Conservation (phyloP, 768 basidiomycete species). For the Macrolepiota fuliginosa region DNA sequence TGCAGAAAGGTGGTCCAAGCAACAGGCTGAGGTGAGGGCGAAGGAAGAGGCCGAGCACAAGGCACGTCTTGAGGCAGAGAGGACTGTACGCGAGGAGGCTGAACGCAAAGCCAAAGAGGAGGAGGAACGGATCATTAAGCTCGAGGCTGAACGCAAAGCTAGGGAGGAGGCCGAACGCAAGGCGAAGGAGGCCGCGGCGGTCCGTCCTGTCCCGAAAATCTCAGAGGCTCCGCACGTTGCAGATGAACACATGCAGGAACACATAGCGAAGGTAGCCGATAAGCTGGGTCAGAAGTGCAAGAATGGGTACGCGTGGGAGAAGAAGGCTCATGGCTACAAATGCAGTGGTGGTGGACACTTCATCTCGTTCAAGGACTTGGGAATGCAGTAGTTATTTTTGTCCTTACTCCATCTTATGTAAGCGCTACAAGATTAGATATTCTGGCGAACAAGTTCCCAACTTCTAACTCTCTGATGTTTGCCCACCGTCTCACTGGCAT, state of each 20-base stretch:
- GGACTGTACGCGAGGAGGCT: background rate
- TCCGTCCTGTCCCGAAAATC: background rate
- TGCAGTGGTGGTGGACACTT: conserved; percentile 10
- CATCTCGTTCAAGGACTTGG: conserved; percentile 13
- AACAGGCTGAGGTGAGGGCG: background rate
- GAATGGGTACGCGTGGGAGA: conserved; percentile 13
- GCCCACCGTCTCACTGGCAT: conserved; percentile 28
- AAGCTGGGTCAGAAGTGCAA: conserved; percentile 11
- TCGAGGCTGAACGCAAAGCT: background rate
- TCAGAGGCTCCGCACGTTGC: conserved; percentile 6
- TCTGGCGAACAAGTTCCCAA: background rate
- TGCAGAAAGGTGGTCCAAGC: background rate
- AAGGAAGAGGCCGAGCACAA: background rate
- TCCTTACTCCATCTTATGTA: background rate
- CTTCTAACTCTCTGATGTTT: conserved; percentile 13
- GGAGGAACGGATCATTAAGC: background rate
- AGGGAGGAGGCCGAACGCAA: background rate
- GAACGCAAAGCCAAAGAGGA: background rate
- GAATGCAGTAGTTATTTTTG: conserved; percentile 8
- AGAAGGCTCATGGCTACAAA: conserved; percentile 11
- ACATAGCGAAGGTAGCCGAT: background rate
- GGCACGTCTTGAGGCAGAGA: background rate
- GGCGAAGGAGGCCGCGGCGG: background rate
- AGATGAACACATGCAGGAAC: conserved; percentile 9
- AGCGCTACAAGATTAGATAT: conserved; percentile 10